Evolutionary conservation across 352 stramenopile species (phyloP), one percentile per base, ranked within the genome.

Genomic region (Phytophthora lateralis): DNA sequence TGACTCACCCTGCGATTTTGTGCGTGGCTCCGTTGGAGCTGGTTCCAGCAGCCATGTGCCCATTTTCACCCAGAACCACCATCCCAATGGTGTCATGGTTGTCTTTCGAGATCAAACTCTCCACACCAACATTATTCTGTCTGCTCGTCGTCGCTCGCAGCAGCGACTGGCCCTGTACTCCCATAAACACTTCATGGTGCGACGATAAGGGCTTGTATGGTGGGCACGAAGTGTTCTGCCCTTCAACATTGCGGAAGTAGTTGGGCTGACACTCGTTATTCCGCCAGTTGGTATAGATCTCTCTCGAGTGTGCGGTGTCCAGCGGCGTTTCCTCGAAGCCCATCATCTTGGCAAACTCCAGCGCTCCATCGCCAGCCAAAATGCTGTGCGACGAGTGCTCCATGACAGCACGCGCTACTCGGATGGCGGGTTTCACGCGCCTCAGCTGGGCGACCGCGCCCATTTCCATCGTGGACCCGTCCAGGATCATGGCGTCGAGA

Each of bases 1-100:
- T 24, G 21, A 3, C 55, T 57, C 44, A 95, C 84, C 87, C 91
- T 44, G 83, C 76, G 39, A 97, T 88, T 71, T 97, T 97, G 63
- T 97, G 84, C 37, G 80, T 94, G 6, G 89, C 88, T 24, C 91
- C 91, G 34, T 97, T 97, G 2, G 90, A 97, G 51, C 88, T 96
- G 3, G 88, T 93, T 3, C 91, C 91, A 27, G 83, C 86, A 52
- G 84, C 79, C 76, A 95, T 93, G 48, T 85, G 71, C 0, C 81
- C 84, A 56, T 73, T 64, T 20, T 71, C 56, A n/a, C 62, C 75
- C 9, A 95, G 62, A 45, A 69, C 81, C 11, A 95, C 73, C 85
- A 97, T 97, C 11, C 91, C 91, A 53, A 97, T 97, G 6, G 91
- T 97, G 53, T 97, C 91, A 66, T 97, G 91, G 55, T 97, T 97